A percentile compares a stretch with the other conserved stretches of the same genome.
Conservation (phyloP, 805 yeast species). For the Metschnikowia picachoensis region DNA sequence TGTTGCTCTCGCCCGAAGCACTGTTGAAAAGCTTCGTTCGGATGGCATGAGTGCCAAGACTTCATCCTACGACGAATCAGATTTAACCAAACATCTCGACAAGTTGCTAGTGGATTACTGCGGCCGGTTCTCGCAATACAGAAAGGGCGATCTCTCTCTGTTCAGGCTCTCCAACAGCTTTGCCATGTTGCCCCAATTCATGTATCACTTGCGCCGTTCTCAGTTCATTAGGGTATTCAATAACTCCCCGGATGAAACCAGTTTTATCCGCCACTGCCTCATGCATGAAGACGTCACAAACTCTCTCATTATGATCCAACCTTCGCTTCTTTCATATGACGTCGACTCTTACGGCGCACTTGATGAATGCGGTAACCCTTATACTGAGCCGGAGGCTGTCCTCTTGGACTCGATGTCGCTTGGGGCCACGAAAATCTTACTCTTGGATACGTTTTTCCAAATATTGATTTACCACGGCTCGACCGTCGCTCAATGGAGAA, state of each 20-base stretch:
- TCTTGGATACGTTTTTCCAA: constrained; percentile 68
- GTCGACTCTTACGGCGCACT: constrained; percentile 38
- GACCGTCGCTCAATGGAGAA: constrained; percentile 63
- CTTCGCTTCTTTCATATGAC: constrained; percentile 58
- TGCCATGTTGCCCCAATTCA: constrained; percentile 60
- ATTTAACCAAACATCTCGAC: constrained; percentile 49
- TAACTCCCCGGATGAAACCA: constrained; percentile 70
- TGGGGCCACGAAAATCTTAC: constrained; percentile 51
- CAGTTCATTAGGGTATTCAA: constrained; percentile 63
- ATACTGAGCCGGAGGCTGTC: constrained; percentile 56
- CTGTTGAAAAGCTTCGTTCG: constrained; percentile 39
- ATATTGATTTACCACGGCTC: constrained; percentile 65
- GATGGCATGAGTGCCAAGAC: constrained; percentile 13
- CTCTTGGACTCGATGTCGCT: constrained; percentile 61
- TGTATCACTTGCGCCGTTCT: constrained; percentile 64
- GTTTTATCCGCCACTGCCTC: constrained; percentile 59
- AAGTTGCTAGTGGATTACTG: constrained; percentile 45
- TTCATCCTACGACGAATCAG: constrained; percentile 21
- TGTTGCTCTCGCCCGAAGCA: constrained; percentile 54
- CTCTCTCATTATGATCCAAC: constrained; percentile 66
- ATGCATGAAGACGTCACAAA: constrained; percentile 58
- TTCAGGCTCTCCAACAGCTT: constrained; percentile 48
- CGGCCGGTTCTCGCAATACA: constrained; percentile 45
- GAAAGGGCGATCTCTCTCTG: constrained; percentile 43
- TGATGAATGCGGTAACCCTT: constrained; percentile 28